phyloP scores from a whole-genome alignment of 768 basidiomycete genomes.

The Psilocybe cubensis region DNA sequence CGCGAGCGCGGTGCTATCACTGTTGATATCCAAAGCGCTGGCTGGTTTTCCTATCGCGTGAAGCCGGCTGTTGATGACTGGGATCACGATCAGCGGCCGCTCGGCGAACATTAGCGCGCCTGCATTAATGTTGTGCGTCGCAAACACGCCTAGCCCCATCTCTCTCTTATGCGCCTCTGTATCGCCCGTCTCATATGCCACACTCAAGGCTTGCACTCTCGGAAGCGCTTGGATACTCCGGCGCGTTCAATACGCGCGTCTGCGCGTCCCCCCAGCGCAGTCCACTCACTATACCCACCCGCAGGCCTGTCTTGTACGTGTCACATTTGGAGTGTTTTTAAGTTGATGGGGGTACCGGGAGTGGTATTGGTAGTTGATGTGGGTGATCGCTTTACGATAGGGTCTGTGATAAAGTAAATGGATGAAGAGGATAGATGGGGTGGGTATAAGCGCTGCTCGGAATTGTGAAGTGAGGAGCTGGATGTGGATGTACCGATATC shows the following conservation, averaged over 20 bases:
- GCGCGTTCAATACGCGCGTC: neutral
- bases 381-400: no score
- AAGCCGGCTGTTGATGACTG: constrained; percentile 3
- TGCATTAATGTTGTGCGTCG: constrained; percentile 26
- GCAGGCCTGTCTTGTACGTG: neutral
- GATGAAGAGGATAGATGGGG: no score
- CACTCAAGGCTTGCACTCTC: neutral
- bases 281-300: constrained; percentile 12
- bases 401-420: no score
- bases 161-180: no score
- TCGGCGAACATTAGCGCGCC: constrained; percentile 40
- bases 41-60: no score
- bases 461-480: no score
- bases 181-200: neutral
- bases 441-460: no score
- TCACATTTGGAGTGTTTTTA: neutral
- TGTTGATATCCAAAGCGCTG: no score
- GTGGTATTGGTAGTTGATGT: no score
- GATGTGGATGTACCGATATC: no score
- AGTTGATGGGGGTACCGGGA: neutral
- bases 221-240: constrained; percentile 2
- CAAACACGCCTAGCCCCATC: constrained; percentile 23
- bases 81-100: constrained; percentile 37
- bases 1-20: no score
- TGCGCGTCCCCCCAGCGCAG: constrained; percentile 4